Base-by-base conservation (phyloP, 2,329 filamentous ascomycete genomes). In the Juglanconis juglandina region DNA sequence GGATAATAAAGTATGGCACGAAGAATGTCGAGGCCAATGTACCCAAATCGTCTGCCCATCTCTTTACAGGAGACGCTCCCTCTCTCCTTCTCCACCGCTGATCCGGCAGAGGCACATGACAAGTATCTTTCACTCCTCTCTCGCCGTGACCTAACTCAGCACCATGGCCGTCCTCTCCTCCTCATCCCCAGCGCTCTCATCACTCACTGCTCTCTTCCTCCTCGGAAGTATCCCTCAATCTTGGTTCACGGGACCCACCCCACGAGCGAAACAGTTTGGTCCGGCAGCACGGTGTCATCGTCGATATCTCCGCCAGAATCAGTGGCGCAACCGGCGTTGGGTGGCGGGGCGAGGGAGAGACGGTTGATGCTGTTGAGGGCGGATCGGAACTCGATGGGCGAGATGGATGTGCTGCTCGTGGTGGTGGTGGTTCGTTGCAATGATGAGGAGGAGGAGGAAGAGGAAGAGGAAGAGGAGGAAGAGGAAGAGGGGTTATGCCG, bases 231-330 rank as follows among this genome's bases (percentile, higher is more conserved):
- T 46, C 13, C 37, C 39, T 17, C 30, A 49, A 47, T 9, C 17
- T 14, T 14, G 9, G 10, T n/a, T n/a, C 44, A 49, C 7, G 17
- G 17, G 17, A 17, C 17, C 17, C 17, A 17, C 17, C 42, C 55
- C 32, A 54, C 55, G 6, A 47, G 42, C 4, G 59, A 61, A 42
- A 58, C 46, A 17, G 49, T 50, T 5, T 61, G 55, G 3, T 44
- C 55, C 0, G 59, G 59, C 13, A 53, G 37, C 6, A 61, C 4
- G 30, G 59, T 46, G 3, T 41, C 35, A 8, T 55, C 39, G 4
- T 41, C 33, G 4, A 49, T 47, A 13, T 11, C n/a, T 3, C 39
- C 17, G 8, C 13, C 42, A 3, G 13, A 33, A 33, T 8, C 14
- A 11, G 11, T 5, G 5, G 2, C 4, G n/a, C 24, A 17, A 11